Evolutionary conservation across 176 grass and related monocot genomes (phyloP).

Genomic region (Chloris gayana): DNA sequence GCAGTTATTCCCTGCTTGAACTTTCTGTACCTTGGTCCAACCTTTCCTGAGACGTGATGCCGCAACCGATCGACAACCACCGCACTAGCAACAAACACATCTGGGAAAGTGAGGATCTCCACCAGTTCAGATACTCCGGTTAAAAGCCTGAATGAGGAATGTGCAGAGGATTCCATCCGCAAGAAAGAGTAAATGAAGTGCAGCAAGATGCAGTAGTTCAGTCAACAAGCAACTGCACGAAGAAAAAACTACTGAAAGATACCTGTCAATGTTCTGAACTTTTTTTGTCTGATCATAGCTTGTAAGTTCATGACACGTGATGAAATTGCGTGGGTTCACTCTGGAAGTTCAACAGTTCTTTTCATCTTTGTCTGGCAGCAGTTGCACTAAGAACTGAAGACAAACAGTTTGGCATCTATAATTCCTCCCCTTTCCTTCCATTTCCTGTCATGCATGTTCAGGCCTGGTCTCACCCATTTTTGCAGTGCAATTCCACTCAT

Average conservation of each 20-base stretch:
- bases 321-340: neutral
- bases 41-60: neutral
- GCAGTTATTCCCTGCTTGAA: neutral
- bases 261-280: neutral
- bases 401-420: neutral
- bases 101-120: neutral
- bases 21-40: neutral
- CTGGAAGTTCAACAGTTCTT: slow-evolving; percentile 11
- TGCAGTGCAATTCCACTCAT: neutral
- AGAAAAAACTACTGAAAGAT: neutral
- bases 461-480: neutral
- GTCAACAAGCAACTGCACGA: neutral
- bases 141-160: neutral
- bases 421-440: neutral
- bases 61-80: slow-evolving; percentile 9
- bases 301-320: neutral
- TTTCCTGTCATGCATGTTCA: neutral
- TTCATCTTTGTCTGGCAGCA: neutral
- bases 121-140: neutral
- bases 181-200: neutral
- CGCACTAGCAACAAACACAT: slow-evolving; percentile 26
- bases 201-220: neutral
- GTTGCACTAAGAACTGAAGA: neutral
- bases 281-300: neutral
- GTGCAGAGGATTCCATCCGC: neutral